Base-by-base conservation (phyloP, 2,329 filamentous ascomycete species). In the Colletotrichum orchidophilum region DNA sequence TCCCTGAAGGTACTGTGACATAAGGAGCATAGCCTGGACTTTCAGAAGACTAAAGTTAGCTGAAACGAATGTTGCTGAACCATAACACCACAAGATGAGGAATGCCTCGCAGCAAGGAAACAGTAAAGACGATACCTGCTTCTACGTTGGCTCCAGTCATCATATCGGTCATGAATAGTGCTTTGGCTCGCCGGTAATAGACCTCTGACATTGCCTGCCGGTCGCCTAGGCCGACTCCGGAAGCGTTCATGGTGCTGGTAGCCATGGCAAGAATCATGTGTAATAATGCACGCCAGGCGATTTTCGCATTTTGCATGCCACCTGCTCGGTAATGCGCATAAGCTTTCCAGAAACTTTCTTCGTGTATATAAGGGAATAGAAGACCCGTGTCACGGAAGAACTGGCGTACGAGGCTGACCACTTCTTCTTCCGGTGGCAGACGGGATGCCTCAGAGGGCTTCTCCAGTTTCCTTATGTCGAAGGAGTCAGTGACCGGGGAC, bases 1-100 rank as follows among this genome's bases (percentile, higher is more conserved):
- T 2, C 87, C 86, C 73, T 89, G 87, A 0, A 88, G 79, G 67
- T 88, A 89, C 58, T 87, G 85, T 5, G 82, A 82, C 73, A 84
- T 81, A 0, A 89, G 70, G 0, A 89, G 78, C 8, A 88, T 79
- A 52, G 82, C 83, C 74, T 88, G 86, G 0, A 88, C 86, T 82
- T 64, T 15, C 59, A 7, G 11, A 29, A n/a, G 18, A 24, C 5
- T 55, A 29, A 63, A 39, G 15, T 15, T 27, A 52, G 31, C 39
- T 46, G 21, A 39, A 49, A 26, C n/a, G n/a, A n/a, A n/a, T n/a
- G n/a, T n/a, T n/a, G n/a, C n/a, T n/a, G 6, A 15, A n/a, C 26
- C 13, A 31, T 27, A n/a, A n/a, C 7, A n/a, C 33, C n/a, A 3
- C 4, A 7, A 24, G 15, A 24, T 9, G 12, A 6, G n/a, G 12